These are phyloP conservation scores for Xylaria sp. DNA, from an alignment of 2,329 filamentous ascomycete genomes.

Conservation along the genomic window DNA sequence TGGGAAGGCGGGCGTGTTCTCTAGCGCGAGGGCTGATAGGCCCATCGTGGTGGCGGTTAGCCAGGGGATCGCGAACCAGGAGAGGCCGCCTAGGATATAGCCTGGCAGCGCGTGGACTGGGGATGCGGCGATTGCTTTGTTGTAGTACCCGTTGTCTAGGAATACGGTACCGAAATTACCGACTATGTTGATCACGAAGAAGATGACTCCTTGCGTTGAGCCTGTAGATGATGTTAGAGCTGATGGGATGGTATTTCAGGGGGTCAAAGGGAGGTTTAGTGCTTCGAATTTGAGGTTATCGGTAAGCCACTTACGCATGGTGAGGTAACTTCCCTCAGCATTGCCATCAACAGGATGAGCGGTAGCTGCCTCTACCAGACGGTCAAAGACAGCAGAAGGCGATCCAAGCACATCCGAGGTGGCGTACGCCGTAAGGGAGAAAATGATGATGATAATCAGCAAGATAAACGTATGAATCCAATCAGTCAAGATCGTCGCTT, in stretches of 20 bases:
- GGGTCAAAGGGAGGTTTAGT: neutral
- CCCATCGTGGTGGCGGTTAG: conserved; percentile 90
- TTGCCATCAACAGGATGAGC: conserved; percentile 83
- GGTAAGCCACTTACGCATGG: conserved; percentile 67
- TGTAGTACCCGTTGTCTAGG: conserved; percentile 89
- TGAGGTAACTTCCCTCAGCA: conserved; percentile 82
- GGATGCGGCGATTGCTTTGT: conserved; percentile 90
- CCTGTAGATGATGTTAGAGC: conserved; percentile 28
- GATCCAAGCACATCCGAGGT: conserved; percentile 78
- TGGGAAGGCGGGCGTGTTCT: conserved; percentile 77
- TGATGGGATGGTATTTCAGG: neutral
- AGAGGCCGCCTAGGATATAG: conserved; percentile 86
- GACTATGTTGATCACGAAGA: conserved; percentile 91
- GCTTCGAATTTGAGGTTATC: no score
- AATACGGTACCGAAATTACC: conserved; percentile 89
- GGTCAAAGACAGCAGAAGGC: conserved; percentile 80
- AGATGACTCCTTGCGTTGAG: conserved; percentile 82
- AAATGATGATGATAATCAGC: conserved; percentile 85
- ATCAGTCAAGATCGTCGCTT: conserved; percentile 87
- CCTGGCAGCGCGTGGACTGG: conserved; percentile 88
- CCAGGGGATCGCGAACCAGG: conserved; percentile 95
- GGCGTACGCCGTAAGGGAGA: conserved; percentile 84
- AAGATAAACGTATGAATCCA: conserved; percentile 89
- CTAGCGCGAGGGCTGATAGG: conserved; percentile 81
- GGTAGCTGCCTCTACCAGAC: conserved; percentile 74